phyloP scores from a whole-genome alignment of 148 eudicot genomes.

The Oxyria digyna region DNA sequence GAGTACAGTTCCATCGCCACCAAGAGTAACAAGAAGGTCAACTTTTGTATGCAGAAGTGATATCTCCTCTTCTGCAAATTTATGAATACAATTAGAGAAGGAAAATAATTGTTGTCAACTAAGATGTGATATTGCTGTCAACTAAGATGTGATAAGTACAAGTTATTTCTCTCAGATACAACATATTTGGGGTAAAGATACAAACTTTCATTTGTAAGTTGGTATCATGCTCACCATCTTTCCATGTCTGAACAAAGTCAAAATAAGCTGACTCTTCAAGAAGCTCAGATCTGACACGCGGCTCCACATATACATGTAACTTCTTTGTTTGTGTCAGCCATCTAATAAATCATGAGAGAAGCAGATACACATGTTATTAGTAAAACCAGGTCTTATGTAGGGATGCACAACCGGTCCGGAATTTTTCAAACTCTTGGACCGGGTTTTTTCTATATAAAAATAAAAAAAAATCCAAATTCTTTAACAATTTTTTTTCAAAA shows the following conservation, averaged over 20 bases:
- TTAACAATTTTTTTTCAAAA: too few species aligned
- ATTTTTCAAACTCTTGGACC: too few species aligned
- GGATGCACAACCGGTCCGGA: not conserved
- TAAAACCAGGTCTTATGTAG: not conserved
- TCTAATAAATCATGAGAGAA: constrained; percentile 27
- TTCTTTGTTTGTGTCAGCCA: constrained; percentile 69
- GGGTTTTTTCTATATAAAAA: too few species aligned
- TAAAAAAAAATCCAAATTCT: too few species aligned
- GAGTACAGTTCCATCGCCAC: constrained; percentile 98
- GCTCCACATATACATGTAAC: constrained; percentile 68
- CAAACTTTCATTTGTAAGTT: not conserved
- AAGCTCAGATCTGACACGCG: constrained; percentile 70
- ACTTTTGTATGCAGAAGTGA: constrained; percentile 63
- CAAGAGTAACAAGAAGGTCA: constrained; percentile 92
- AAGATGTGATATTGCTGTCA: too few species aligned
- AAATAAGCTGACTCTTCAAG: constrained; percentile 59
- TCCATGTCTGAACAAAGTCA: constrained; percentile 78
- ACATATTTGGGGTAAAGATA: too few species aligned
- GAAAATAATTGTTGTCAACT: too few species aligned
- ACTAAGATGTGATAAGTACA: too few species aligned
- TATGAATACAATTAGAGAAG: not conserved
- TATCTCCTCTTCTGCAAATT: constrained; percentile 53
- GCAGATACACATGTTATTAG: not conserved
- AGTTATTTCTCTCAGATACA: too few species aligned
- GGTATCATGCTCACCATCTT: constrained; percentile 44